Conservation (phyloP, 306 rosid genomes). For the Inga laurina region DNA sequence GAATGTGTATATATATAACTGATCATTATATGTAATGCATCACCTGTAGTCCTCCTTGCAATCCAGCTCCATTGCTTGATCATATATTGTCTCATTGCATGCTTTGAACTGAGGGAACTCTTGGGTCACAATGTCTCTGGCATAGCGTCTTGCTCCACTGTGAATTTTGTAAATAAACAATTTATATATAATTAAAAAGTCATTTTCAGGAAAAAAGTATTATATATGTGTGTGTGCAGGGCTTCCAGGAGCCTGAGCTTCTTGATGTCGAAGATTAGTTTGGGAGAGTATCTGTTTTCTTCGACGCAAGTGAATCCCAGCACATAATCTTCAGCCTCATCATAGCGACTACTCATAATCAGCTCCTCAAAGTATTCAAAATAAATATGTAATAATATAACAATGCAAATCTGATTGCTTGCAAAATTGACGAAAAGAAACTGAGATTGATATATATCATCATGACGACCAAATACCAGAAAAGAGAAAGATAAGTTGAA, state of each 20-base stretch:
- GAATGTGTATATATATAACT: neutral
- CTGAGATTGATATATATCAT: too few relatives aligned
- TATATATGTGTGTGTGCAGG: conserved; percentile 26
- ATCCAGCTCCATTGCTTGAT: neutral
- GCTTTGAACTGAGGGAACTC: conserved; percentile 1
- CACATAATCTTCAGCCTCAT: conserved; percentile 25
- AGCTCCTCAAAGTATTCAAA: neutral
- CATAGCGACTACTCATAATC: conserved; percentile 1
- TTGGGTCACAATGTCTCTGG: neutral
- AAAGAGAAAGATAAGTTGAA: neutral
- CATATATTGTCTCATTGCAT: too few relatives aligned
- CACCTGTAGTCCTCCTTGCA: neutral
- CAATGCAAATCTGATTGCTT: too few relatives aligned
- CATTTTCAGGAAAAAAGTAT: neutral
- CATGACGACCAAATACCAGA: neutral
- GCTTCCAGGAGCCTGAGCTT: conserved; percentile 27
- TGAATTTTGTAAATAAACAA: neutral
- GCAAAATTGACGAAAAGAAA: too few relatives aligned
- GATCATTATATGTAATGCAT: neutral
- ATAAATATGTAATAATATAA: neutral
- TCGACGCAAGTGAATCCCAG: conserved; percentile 21
- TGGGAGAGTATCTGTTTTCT: conserved; percentile 29
- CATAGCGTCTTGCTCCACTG: neutral
- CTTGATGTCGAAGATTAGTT: conserved; percentile 18
- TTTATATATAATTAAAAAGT: neutral